Evolutionary conservation across 225 moss, liverwort and hornwort species (phyloP).

Genomic region (Ulota crispa): DNA sequence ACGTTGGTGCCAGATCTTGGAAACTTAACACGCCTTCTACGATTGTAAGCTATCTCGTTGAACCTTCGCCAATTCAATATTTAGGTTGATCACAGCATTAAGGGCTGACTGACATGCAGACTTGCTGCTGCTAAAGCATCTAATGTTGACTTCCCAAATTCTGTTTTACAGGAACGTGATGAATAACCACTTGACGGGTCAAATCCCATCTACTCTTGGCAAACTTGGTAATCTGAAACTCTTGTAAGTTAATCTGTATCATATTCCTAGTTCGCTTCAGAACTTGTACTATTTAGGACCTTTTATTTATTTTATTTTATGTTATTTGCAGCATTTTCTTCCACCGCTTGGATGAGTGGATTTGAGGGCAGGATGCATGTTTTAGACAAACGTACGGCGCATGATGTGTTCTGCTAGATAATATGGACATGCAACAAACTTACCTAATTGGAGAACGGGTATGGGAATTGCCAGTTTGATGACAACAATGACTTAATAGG

Average conservation of each 20-base stretch:
- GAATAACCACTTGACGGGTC: slow-evolving; percentile 44
- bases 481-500: slow-evolving; percentile 31
- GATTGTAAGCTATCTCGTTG: slow-evolving; percentile 44
- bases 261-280: not conserved
- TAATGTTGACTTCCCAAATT: not conserved
- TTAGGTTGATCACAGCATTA: not conserved
- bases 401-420: not conserved
- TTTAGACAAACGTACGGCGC: not conserved
- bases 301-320: no score
- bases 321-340: not conserved
- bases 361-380: not conserved
- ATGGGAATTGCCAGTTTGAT: slow-evolving; percentile 34
- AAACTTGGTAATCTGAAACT: slow-evolving; percentile 36
- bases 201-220: slow-evolving; percentile 56
- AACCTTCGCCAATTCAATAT: not conserved
- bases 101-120: not conserved
- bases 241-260: slow-evolving; percentile 41
- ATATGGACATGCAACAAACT: not conserved
- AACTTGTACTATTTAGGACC: not conserved
- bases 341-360: not conserved
- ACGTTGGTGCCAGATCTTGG: slow-evolving; percentile 63
- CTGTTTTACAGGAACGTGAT: slow-evolving; percentile 54
- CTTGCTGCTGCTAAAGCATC: not conserved
- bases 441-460: not conserved
- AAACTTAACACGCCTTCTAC: slow-evolving; percentile 39